Base-by-base conservation (phyloP, 768 basidiomycete species). In the Rhodotorula graminis region DNA sequence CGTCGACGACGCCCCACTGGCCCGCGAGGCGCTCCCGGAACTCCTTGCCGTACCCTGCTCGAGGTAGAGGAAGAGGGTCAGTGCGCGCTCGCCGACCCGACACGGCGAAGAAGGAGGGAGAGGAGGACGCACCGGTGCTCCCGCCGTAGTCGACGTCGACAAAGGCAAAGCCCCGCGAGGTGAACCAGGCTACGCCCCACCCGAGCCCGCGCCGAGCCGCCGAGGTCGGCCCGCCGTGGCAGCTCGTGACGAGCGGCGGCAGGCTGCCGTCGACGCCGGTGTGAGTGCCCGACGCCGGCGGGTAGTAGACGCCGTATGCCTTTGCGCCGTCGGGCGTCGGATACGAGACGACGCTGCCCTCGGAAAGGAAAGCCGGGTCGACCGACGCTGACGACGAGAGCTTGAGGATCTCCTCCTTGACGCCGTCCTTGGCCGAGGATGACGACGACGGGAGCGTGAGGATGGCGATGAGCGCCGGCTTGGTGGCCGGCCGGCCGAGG, bases 1-100 rank as follows among this genome's bases (percentile, higher is more conserved):
- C 84, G 76, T 93, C 91, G 15, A 88, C 85, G 23, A 90, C 75
- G 8, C 90, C 91, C 91, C 91, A 93, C 21, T 86, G 81, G 12
- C 83, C 84, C 55, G 82, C 82, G 9, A 92, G 86, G n/a, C 88
- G 85, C 65, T 84, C 84, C 69, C 82, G 82, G 72, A 90, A 92
- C 58, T 82, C 81, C 9, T 88, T 84, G 0, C 91, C 91, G 77
- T 88, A 90, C 0, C 90, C 88, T 10, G 86, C 14, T 3, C 49
- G 25, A 23, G 49, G 3, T 5, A 12, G 44, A 3, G 44, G 12
- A 8, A 46, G 44, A 46, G 12, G 14, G 44, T 14, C 44, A 46
- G 44, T 37, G 37, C 37, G 37, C 37, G 15, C 49, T 50, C 49
- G 21, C 3, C 86, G 0, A 88, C 89, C 0, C 91, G 91, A 2